A percentile compares a stretch with the other conserved stretches of the same genome.
These are phyloP conservation scores for Volvox africanus DNA, from an alignment of 139 green algal genomes.

Conservation along the genomic window DNA sequence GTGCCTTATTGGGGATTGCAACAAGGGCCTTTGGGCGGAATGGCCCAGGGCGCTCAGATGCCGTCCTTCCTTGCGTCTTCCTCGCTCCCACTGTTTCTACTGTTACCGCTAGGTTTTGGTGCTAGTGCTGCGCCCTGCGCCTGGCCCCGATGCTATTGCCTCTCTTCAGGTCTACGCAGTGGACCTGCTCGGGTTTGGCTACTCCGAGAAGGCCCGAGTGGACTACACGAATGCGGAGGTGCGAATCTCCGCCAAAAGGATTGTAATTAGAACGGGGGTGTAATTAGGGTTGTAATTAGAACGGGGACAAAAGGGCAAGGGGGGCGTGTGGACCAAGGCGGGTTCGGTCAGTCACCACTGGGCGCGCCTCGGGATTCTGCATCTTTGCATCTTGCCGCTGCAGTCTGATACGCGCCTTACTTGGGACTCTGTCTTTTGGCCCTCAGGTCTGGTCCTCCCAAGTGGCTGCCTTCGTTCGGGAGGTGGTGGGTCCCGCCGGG, in stretches of 20 bases:
- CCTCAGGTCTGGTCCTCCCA: conserved; percentile 59
- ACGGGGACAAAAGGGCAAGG: neutral
- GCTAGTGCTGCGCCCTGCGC: too few species aligned
- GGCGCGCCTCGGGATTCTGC: too few species aligned
- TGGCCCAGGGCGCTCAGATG: too few species aligned
- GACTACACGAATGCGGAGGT: conserved; percentile 74
- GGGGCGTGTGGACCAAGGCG: neutral
- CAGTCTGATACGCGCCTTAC: too few species aligned
- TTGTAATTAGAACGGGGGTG: too few species aligned
- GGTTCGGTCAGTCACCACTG: too few species aligned
- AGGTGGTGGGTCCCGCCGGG: neutral
- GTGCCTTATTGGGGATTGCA: neutral
- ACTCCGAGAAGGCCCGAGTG: conserved; percentile 76
- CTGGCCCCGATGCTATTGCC: neutral
- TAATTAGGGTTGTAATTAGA: too few species aligned
- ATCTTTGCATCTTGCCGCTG: too few species aligned
- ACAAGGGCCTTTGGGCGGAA: too few species aligned
- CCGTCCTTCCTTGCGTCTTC: neutral
- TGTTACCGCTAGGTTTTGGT: neutral
- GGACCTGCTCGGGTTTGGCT: conserved; percentile 89
- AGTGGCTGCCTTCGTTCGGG: conserved; percentile 46
- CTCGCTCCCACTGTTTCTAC: neutral
- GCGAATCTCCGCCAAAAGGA: too few species aligned
- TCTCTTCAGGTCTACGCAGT: conserved; percentile 72
- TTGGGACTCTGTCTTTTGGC: too few species aligned